Evolutionary conservation across 495 filamentous ascomycete genomes (phyloP), one percentile per base, ranked within the genome.

Genomic region (Aspergillus ostianus): DNA sequence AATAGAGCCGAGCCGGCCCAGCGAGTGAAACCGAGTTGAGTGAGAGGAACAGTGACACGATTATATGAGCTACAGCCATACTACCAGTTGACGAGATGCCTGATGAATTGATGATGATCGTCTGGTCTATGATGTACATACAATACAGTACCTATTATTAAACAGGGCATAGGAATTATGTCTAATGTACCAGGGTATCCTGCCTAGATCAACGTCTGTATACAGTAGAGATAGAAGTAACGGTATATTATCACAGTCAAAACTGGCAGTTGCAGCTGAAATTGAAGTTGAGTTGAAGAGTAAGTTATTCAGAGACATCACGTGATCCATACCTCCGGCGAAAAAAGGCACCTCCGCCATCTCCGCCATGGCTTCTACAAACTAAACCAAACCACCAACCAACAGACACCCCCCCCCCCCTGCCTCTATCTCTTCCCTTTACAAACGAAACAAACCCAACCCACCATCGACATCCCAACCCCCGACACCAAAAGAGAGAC

Each of bases 101-200:
- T 51, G 49, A 65, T 65, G 63, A 65, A 59, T 29, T 48, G 56
- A 50, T 64, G 49, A 67, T 51, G 62, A 67, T 60, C 54, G 61
- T 62, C 59, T 27, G 53, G n/a, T 53, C 53, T 61, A 67, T 62
- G 51, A 62, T 67, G 65, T 67, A 67, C 65, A 67, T 67, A 67
- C 57, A 60, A 15, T 41, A 41, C 30, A 32, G 30, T 41, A 13
- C 15, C 13, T 41, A 41, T 41, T 41, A 41, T 32, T 32, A 1
- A 8, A 6, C 29, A 10, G 29, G 10, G 29, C 29, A 32, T 32
- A 32, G 29, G 36, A 10, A 17, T 15, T 41, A 41, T 41, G 36
- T 41, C 36, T 41, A 41, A 41, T 41, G 36, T 41, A 41, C 3
- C 36, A 41, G 36, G 36, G 3, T 32, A 7, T 41, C 36, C 4